phyloP scores from a whole-genome alignment of 164 flowering plant genomes.

The Tinospora cordifolia region DNA sequence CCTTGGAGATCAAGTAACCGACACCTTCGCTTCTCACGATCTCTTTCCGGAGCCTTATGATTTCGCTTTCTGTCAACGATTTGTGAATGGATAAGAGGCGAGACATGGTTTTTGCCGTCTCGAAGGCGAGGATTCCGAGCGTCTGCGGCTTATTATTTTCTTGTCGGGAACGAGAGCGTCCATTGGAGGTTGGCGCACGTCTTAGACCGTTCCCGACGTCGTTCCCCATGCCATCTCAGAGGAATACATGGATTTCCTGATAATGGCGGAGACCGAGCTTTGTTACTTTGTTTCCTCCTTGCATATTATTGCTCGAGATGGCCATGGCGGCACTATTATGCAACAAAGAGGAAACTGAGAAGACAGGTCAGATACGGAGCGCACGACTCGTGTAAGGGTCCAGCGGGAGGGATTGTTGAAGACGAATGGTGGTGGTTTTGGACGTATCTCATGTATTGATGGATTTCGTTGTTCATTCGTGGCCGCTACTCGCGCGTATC shows the following conservation, averaged over 20 bases:
- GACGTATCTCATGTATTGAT: background rate
- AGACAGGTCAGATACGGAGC: background rate
- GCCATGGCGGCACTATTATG: too few species aligned
- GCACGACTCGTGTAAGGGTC: background rate
- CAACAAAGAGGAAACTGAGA: too few species aligned
- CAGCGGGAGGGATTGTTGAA: background rate
- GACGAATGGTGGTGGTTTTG: background rate
- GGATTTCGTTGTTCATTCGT: background rate
- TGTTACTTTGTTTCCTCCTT: background rate
- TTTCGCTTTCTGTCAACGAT: constrained; percentile 50
- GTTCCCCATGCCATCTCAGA: constrained; percentile 11
- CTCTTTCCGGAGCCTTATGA: constrained; percentile 29
- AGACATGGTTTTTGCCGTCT: constrained; percentile 68
- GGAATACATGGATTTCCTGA: constrained; percentile 19
- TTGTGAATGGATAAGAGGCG: constrained; percentile 49
- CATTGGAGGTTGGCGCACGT: constrained; percentile 8
- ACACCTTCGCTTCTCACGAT: constrained; percentile 43
- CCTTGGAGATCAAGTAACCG: constrained; percentile 41
- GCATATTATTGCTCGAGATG: too few species aligned
- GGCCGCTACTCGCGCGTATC: background rate
- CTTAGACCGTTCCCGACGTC: constrained; percentile 13
- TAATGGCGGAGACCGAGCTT: background rate
- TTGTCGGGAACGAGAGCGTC: background rate
- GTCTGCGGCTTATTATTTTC: constrained; percentile 10
- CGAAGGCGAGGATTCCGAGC: constrained; percentile 68